Evolutionary conservation across 108 stramenopile genomes (phyloP), one percentile per base, ranked within the genome.

Genomic region (Epithemia pelagica): DNA sequence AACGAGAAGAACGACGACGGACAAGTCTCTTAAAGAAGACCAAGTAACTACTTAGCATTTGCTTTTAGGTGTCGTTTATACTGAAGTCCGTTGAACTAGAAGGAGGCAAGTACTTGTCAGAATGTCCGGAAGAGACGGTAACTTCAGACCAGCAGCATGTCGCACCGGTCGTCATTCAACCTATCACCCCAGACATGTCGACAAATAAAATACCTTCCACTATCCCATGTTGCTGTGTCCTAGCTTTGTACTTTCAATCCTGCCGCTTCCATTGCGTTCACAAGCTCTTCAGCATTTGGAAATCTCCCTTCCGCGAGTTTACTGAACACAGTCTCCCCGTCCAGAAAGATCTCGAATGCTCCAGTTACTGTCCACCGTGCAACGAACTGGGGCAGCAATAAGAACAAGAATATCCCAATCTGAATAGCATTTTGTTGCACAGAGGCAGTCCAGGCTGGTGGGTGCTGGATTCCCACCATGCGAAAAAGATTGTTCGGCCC

Each of bases 321-420:
- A 56, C 77, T 79, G 60, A 75, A 91, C 21, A 87, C 68, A 22
- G 67, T 52, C 19, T 68, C 59, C 23, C 71, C 89, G 65, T 91
- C 85, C 52, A 94, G 37, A 26, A 62, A 65, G 33, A 94, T 71
- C 73, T 94, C 92, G 71, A 94, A 94, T 27, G 92, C 92, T 19
- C 90, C 90, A 57, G 88, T 83, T 23, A 76, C 66, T 25, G 77
- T 28, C 29, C 78, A 74, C 27, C 59, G 58, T 57, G 64, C 53
- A 18, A 87, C 55, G 0, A 89, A 3, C 8, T 72, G 81, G n/a
- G 90, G 90, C 59, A 82, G 32, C n/a, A 91, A 46, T 27, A 87
- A 70, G 37, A 87, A 87, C 22, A 82, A 59, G 7, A 67, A 54
- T 20, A 91, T 68, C 54, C 64, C 75, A 24, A 81, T 54, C 46